Evolutionary conservation across 2,329 filamentous ascomycete species (phyloP).

Genomic region (Sclerotinia subarctica): DNA sequence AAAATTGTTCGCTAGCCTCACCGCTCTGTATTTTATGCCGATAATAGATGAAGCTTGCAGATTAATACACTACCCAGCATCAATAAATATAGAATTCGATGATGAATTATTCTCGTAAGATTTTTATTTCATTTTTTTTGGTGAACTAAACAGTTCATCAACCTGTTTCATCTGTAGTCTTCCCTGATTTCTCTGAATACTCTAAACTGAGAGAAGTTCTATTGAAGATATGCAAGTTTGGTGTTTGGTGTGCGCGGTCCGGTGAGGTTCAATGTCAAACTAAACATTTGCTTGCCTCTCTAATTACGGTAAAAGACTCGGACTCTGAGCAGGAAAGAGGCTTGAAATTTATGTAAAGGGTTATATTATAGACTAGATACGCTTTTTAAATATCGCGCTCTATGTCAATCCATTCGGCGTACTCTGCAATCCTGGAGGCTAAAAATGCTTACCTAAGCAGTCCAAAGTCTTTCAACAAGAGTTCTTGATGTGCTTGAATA

Average conservation of each 20-base stretch:
- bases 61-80: not conserved
- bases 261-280: not conserved
- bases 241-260: not conserved
- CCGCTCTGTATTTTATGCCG: conserved; percentile 7
- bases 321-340: not conserved
- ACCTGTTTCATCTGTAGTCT: not conserved
- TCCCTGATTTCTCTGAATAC: not conserved
- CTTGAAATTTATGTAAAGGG: not conserved
- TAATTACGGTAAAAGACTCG: not conserved
- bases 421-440: not conserved
- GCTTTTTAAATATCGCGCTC: not conserved
- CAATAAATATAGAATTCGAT: not conserved
- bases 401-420: not conserved
- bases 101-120: not conserved
- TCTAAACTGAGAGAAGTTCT: not conserved
- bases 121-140: not conserved
- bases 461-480: not conserved
- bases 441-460: conserved; percentile 10
- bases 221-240: not conserved
- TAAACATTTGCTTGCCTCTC: not conserved
- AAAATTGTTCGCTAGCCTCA: conserved; percentile 13
- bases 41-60: not conserved
- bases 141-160: fast-evolving
- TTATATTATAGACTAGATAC: not conserved
- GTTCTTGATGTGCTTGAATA: not conserved